Percentiles rank a stretch among this genome's conserved stretches.
phyloP scores from a whole-genome alignment of 805 yeast genomes.

The Candida koratica region DNA sequence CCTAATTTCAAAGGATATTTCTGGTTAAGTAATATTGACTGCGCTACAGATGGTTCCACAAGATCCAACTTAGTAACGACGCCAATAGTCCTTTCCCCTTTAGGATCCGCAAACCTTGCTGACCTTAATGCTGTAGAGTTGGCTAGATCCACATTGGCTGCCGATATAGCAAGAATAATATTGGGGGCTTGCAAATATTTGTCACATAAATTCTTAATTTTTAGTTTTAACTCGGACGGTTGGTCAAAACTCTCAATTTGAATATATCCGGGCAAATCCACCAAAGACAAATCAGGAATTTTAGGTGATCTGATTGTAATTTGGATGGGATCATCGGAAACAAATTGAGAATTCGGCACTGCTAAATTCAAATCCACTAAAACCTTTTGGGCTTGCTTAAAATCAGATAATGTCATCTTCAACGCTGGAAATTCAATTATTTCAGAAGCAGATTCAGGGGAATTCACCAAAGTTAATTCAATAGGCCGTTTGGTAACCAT shows the following conservation, averaged over 20 bases:
- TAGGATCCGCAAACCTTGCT: slow-evolving; percentile 83
- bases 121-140: slow-evolving; percentile 93
- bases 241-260: slow-evolving; percentile 97
- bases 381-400: slow-evolving; percentile 82
- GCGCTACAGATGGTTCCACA: slow-evolving; percentile 73
- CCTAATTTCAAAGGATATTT: slow-evolving; percentile 94
- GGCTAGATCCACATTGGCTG: slow-evolving; percentile 97
- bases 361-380: slow-evolving; percentile 87
- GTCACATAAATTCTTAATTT: slow-evolving; percentile 76
- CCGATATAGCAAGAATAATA: slow-evolving; percentile 89
- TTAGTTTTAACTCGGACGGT: slow-evolving; percentile 75
- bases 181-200: slow-evolving; percentile 87
- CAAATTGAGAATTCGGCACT: slow-evolving; percentile 80
- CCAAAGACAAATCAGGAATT: slow-evolving; percentile 86
- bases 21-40: slow-evolving; percentile 62
- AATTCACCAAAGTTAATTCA: slow-evolving; percentile 85
- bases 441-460: slow-evolving; percentile 76
- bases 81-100: slow-evolving; percentile 94
- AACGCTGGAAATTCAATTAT: slow-evolving; percentile 92
- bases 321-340: slow-evolving; percentile 92
- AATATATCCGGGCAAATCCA: slow-evolving; percentile 96
- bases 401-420: slow-evolving; percentile 80
- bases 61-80: slow-evolving; percentile 92
- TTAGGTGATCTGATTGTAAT: slow-evolving; percentile 83
- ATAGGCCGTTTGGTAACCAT: slow-evolving; percentile 99